Conservation (phyloP, 2,329 filamentous ascomycete species). For the Clarireedia homoeocarpa region DNA sequence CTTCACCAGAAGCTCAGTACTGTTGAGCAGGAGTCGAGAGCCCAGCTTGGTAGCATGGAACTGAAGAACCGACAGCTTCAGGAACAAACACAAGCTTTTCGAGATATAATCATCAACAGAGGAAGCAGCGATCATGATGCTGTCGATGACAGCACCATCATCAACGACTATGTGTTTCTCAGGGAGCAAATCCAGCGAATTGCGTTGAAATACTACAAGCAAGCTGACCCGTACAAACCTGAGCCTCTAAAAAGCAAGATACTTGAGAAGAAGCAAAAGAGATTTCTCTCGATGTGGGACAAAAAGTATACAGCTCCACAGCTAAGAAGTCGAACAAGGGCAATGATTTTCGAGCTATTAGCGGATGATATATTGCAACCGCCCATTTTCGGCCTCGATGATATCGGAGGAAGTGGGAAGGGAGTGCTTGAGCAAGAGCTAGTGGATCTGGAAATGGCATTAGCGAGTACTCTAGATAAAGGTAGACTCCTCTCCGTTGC, state of each 20-base stretch:
- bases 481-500: neutral
- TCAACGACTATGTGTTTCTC: neutral
- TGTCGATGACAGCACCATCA: neutral
- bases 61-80: conserved; percentile 1
- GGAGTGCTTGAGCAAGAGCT: neutral
- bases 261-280: neutral
- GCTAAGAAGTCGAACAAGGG: conserved; percentile 2
- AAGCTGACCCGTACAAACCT: neutral
- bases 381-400: conserved; percentile 8
- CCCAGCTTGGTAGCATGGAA: neutral
- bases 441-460: conserved; percentile 1
- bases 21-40: neutral
- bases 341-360: conserved; percentile 5
- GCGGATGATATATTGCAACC: neutral
- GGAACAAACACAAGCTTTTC: neutral
- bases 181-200: conserved; percentile 9
- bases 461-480: neutral
- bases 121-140: neutral
- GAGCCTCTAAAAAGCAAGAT: neutral
- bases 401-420: neutral
- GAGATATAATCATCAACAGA: conserved; percentile 4
- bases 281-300: conserved; percentile 2
- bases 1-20: neutral
- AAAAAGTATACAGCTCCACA: neutral
- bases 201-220: conserved; percentile 1